These are phyloP conservation scores for Helenozyma baotianmanensis DNA, from an alignment of 805 yeast species.

Conservation along the genomic window DNA sequence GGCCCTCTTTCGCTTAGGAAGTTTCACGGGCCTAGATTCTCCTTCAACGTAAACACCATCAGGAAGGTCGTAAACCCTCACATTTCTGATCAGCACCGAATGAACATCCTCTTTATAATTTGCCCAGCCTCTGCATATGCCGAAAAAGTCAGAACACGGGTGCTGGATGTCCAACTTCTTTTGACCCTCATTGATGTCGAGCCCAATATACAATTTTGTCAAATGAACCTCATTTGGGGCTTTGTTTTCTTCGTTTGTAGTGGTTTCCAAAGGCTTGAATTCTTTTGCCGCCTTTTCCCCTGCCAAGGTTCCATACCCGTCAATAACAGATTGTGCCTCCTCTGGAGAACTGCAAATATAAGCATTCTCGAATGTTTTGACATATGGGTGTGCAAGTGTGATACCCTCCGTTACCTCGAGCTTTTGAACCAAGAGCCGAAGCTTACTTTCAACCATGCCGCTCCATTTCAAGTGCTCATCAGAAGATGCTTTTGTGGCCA, in stretches of 20 bases:
- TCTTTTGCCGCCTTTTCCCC: slow-evolving; percentile 43
- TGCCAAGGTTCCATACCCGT: slow-evolving; percentile 56
- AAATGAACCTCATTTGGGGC: slow-evolving; percentile 40
- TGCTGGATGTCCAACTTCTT: slow-evolving; percentile 77
- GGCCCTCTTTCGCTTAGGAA: slow-evolving; percentile 35
- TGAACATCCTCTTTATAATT: slow-evolving; percentile 58
- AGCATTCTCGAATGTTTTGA: slow-evolving; percentile 63
- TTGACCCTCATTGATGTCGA: slow-evolving; percentile 53
- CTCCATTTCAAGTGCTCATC: slow-evolving; percentile 90
- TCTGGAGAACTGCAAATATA: slow-evolving; percentile 31
- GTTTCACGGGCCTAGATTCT: slow-evolving; percentile 70
- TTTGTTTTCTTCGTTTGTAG: slow-evolving; percentile 12
- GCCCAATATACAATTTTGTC: slow-evolving; percentile 77
- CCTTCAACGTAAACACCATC: slow-evolving; percentile 73
- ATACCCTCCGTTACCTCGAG: slow-evolving; percentile 75
- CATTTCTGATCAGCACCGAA: slow-evolving; percentile 64
- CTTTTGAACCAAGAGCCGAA: slow-evolving; percentile 77
- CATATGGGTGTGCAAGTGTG: slow-evolving; percentile 83
- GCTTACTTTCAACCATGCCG: slow-evolving; percentile 86
- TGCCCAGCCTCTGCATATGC: slow-evolving; percentile 69
- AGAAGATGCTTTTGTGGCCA: slow-evolving; percentile 63
- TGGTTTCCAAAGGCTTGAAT: not conserved
- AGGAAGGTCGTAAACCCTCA: slow-evolving; percentile 77
- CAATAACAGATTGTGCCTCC: slow-evolving; percentile 53
- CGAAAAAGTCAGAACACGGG: slow-evolving; percentile 87